These are phyloP conservation scores for Abortiporus biennis DNA, from an alignment of 1,284 basidiomycete genomes.

Conservation along the genomic window DNA sequence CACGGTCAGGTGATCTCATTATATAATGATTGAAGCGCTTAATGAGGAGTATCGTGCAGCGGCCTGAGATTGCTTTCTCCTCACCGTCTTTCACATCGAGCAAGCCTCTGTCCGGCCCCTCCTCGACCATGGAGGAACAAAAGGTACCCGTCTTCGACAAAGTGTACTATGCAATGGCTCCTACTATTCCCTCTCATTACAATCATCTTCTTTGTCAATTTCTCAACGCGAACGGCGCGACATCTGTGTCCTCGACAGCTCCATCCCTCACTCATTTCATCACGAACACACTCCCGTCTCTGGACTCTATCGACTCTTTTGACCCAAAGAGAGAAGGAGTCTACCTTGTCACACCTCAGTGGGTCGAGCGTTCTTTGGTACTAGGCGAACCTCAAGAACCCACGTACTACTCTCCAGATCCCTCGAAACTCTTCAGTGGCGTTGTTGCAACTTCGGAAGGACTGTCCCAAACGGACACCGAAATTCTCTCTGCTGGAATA, in stretches of 20 bases:
- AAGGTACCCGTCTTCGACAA: slow-evolving; percentile 13
- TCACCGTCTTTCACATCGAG: too few species aligned
- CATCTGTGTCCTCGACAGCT: slow-evolving; percentile 13
- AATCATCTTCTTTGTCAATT: slow-evolving; percentile 16
- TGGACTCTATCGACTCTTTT: slow-evolving; percentile 19
- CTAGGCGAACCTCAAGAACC: slow-evolving; percentile 48
- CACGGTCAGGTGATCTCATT: too few species aligned
- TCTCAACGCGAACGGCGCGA: slow-evolving; percentile 18
- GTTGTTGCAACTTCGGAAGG: slow-evolving; percentile 66
- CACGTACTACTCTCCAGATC: slow-evolving; percentile 72
- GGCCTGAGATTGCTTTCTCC: too few species aligned
- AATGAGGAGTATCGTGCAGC: too few species aligned
- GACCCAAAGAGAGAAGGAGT: slow-evolving; percentile 14
- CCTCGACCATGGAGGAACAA: neutral
- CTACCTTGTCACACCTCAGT: slow-evolving; percentile 29
- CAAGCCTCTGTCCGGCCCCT: too few species aligned
- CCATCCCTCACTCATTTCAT: slow-evolving; percentile 22
- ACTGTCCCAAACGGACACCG: slow-evolving; percentile 59
- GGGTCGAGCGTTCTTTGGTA: slow-evolving; percentile 64
- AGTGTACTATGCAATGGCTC: slow-evolving; percentile 21
- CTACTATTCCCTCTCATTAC: slow-evolving; percentile 13
- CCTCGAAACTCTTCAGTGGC: slow-evolving; percentile 76
- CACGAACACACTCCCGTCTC: slow-evolving; percentile 14
- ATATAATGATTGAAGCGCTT: too few species aligned
- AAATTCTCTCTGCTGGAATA: slow-evolving; percentile 70